Percentiles rank a stretch among this genome's conserved stretches.
Conservation (phyloP, 31 red algal species). For the Endocladia muricata region DNA sequence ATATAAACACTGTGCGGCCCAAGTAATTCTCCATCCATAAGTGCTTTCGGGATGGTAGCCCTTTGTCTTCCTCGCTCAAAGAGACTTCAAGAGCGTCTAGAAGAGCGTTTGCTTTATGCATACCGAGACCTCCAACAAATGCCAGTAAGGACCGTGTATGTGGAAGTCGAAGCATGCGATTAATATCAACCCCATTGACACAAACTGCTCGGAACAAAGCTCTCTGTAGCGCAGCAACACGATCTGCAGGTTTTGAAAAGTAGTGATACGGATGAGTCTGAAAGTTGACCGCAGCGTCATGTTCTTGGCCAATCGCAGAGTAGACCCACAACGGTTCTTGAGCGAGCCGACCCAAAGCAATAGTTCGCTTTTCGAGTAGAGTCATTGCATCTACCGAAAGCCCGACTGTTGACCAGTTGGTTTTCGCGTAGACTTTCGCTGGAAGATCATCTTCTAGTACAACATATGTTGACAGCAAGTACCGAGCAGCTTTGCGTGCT, state of each 20-base stretch:
- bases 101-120: slow-evolving; percentile 69
- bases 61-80: slow-evolving; percentile 43
- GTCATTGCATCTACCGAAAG: slow-evolving; percentile 56
- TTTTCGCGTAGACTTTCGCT: slow-evolving; percentile 64
- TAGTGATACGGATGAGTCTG: slow-evolving; percentile 69
- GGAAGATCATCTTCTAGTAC: slow-evolving; percentile 54
- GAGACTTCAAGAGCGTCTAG: slow-evolving; percentile 44
- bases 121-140: slow-evolving; percentile 80
- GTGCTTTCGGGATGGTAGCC: slow-evolving; percentile 65
- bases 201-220: slow-evolving; percentile 72
- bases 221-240: slow-evolving; percentile 52
- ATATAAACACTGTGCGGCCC: slow-evolving; percentile 70
- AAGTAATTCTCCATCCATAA: slow-evolving; percentile 63
- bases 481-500: background rate
- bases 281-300: slow-evolving; percentile 41
- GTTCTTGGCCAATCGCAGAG: slow-evolving; percentile 74
- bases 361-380: slow-evolving; percentile 60
- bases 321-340: slow-evolving; percentile 90
- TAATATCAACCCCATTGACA: slow-evolving; percentile 87
- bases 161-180: slow-evolving; percentile 59
- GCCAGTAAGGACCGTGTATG: slow-evolving; percentile 68
- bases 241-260: slow-evolving; percentile 50
- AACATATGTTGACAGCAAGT: slow-evolving; percentile 35
- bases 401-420: slow-evolving; percentile 25
- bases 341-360: slow-evolving; percentile 79